Evolutionary conservation across 768 basidiomycete species (phyloP).

Genomic region (Trichaptum fuscoviolaceum): DNA sequence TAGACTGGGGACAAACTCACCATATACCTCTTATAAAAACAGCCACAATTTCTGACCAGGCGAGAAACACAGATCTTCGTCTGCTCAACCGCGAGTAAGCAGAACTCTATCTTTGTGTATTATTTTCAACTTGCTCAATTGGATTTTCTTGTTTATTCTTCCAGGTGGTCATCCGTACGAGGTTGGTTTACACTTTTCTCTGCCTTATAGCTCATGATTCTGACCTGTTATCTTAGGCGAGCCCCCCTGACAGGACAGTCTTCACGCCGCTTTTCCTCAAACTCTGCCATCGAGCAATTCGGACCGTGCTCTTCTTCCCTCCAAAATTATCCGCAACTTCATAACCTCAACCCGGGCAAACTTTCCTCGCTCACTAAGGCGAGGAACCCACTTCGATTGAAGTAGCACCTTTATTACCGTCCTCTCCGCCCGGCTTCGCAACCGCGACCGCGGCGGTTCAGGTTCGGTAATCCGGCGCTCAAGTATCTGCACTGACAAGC

Average conservation of each 20-base stretch:
- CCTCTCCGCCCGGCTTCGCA: slow-evolving; percentile 54
- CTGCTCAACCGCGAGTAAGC: slow-evolving; percentile 69
- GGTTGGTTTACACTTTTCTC: slow-evolving; percentile 37
- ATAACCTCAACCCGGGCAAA: slow-evolving; percentile 8
- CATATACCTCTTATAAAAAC: background rate
- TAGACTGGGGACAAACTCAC: background rate
- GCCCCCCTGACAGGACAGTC: slow-evolving; percentile 62
- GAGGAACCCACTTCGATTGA: slow-evolving; percentile 63
- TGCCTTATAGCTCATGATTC: slow-evolving; percentile 2
- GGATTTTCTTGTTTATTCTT: slow-evolving; percentile 11
- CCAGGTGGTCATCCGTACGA: slow-evolving; percentile 76
- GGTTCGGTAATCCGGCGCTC: slow-evolving; percentile 55
- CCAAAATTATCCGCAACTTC: slow-evolving; percentile 9
- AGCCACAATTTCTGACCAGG: slow-evolving; percentile 70
- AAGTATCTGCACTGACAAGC: background rate
- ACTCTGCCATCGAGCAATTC: slow-evolving; percentile 6
- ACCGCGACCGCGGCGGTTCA: slow-evolving; percentile 68
- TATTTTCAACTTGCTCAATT: slow-evolving; percentile 11
- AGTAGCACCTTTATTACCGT: slow-evolving; percentile 44
- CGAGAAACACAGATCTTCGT: slow-evolving; percentile 76
- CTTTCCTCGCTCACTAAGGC: slow-evolving; percentile 62
- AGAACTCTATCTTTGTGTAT: slow-evolving; percentile 13
- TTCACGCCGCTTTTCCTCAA: slow-evolving; percentile 13
- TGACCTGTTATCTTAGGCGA: slow-evolving; percentile 45
- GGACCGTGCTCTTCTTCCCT: slow-evolving; percentile 4